A percentile compares a stretch with the other conserved stretches of the same genome.
Evolutionary conservation across 2,329 filamentous ascomycete genomes (phyloP).

Genomic region (Aspergillaceae sp.): DNA sequence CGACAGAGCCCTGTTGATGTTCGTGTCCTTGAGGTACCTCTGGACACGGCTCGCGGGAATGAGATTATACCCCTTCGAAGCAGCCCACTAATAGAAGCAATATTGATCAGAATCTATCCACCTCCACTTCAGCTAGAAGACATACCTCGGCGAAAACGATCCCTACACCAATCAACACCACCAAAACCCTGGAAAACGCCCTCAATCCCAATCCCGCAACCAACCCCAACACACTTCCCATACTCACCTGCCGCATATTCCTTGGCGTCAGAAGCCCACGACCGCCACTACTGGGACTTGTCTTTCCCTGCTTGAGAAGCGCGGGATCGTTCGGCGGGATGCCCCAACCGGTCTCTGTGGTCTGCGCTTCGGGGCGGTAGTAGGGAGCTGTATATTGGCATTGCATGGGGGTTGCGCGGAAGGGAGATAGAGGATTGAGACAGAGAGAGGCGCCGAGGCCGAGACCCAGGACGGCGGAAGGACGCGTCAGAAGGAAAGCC

Average conservation of each 20-base stretch:
- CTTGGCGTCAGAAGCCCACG: constrained; percentile 22
- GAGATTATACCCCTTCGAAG: constrained; percentile 39
- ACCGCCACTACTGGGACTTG: constrained; percentile 5
- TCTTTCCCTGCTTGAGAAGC: constrained; percentile 19
- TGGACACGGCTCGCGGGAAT: constrained; percentile 35
- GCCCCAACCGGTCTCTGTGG: constrained; percentile 19
- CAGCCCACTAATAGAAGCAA: constrained; percentile 29
- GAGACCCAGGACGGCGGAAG: constrained; percentile 25
- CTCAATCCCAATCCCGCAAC: constrained; percentile 36
- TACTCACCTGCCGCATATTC: constrained; percentile 37
- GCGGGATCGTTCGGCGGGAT: constrained; percentile 14
- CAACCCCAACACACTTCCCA: constrained; percentile 39
- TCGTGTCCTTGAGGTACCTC: constrained; percentile 32
- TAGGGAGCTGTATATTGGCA: constrained; percentile 28
- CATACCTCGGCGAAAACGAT: constrained; percentile 37
- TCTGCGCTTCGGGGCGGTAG: constrained; percentile 10
- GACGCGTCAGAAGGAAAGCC: constrained; percentile 18
- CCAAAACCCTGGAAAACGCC: constrained; percentile 37
- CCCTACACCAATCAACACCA: constrained; percentile 36
- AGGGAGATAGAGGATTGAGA: constrained; percentile 26
- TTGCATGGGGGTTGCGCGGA: constrained; percentile 27
- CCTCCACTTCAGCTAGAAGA: constrained; percentile 5
- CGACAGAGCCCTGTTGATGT: constrained; percentile 31
- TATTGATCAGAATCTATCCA: background rate
- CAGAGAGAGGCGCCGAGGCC: constrained; percentile 27